These are phyloP conservation scores for Phytophthora tubulina DNA, from an alignment of 352 stramenopile species.

Conservation along the genomic window DNA sequence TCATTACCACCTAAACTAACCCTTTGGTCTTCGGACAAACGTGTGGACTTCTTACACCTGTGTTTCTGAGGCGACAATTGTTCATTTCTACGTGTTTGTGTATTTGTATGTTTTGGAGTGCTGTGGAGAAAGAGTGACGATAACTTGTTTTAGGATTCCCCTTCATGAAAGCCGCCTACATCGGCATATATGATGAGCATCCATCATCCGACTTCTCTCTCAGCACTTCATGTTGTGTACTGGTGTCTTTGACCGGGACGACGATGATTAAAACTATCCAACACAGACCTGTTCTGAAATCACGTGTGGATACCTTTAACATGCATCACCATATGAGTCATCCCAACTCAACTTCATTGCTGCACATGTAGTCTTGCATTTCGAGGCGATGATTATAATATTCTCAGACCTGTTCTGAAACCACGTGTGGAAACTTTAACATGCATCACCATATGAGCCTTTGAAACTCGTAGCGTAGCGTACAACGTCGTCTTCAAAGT, in stretches of 20 bases:
- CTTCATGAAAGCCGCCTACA: constrained; percentile 83
- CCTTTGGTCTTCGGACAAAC: constrained; percentile 85
- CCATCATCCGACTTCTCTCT: constrained; percentile 52
- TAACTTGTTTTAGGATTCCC: constrained; percentile 86
- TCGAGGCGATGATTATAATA: constrained; percentile 79
- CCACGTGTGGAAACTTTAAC: constrained; percentile 81
- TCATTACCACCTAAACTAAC: constrained; percentile 79
- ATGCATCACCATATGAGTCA: constrained; percentile 93
- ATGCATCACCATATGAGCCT: constrained; percentile 93
- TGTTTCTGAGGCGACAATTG: constrained; percentile 87
- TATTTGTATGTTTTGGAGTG: constrained; percentile 13
- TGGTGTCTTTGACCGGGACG: constrained; percentile 26
- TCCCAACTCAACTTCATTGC: constrained; percentile 14
- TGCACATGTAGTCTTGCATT: constrained; percentile 6
- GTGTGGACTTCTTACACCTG: constrained; percentile 89
- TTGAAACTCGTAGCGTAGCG: constrained; percentile 7
- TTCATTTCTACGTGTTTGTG: constrained; percentile 26
- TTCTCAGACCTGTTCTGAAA: constrained; percentile 91
- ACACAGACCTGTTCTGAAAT: constrained; percentile 93
- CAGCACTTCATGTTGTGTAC: constrained; percentile 4
- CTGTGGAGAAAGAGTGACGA: constrained; percentile 66
- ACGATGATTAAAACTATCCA: constrained; percentile 86
- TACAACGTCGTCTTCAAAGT: neutral
- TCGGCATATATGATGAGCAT: constrained; percentile 81
- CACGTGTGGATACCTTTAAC: constrained; percentile 83